A percentile compares a stretch with the other conserved stretches of the same genome.
Evolutionary conservation across 1,284 basidiomycete species (phyloP).

Genomic region (Moesziomyces globuligerus): DNA sequence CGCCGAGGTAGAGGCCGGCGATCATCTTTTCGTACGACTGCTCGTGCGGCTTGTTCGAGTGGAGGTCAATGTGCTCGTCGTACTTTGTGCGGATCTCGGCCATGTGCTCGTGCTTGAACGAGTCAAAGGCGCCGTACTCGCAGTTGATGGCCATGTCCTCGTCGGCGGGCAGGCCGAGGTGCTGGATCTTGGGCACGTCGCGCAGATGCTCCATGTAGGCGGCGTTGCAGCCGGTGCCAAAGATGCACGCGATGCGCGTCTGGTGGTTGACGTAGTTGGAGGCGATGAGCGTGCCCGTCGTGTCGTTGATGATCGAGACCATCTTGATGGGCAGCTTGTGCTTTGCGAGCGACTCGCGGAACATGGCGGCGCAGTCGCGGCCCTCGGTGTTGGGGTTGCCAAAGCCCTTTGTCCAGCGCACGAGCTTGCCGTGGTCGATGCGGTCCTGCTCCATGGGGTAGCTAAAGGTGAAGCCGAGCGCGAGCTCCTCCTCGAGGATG

Average conservation of each 20-base stretch:
- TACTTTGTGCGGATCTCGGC: constrained; percentile 83
- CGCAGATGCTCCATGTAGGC: constrained; percentile 82
- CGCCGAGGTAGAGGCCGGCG: constrained; percentile 95
- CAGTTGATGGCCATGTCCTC: constrained; percentile 95
- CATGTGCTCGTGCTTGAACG: constrained; percentile 91
- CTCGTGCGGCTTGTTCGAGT: constrained; percentile 94
- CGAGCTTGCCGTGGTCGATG: constrained; percentile 93
- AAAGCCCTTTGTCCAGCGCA: constrained; percentile 99
- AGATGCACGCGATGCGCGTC: constrained; percentile 94
- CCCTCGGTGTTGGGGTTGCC: constrained; percentile 92
- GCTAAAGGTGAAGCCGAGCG: constrained; percentile 91
- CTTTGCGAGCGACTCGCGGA: constrained; percentile 81
- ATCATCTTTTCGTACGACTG: constrained; percentile 98
- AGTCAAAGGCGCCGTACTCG: constrained; percentile 97
- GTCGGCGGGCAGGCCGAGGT: constrained; percentile 76
- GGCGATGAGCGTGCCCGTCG: constrained; percentile 94
- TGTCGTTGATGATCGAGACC: constrained; percentile 77
- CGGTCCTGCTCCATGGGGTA: constrained; percentile 73
- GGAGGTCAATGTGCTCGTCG: constrained; percentile 89
- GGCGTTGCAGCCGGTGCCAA: constrained; percentile 98
- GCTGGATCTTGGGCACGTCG: constrained; percentile 78
- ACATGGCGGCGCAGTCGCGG: constrained; percentile 90
- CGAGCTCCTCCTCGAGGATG: constrained; percentile 77
- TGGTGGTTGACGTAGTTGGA: constrained; percentile 92
- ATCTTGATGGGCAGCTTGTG: constrained; percentile 68